A percentile compares a stretch with the other conserved stretches of the same genome.
Conservation (phyloP, 306 rosid genomes). For the Inga leiocalycina region DNA sequence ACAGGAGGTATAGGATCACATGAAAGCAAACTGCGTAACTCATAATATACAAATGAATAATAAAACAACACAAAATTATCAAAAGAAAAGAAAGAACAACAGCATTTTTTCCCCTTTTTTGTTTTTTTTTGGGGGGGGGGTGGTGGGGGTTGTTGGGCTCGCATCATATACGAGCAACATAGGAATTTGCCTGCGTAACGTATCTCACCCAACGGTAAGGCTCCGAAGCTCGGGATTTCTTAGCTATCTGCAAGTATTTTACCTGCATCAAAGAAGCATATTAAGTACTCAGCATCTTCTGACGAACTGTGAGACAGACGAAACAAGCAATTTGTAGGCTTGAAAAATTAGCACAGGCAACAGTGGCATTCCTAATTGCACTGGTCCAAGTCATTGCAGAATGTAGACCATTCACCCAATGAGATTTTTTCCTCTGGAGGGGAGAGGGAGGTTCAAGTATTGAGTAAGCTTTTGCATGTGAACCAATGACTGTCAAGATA, state of each 20-base stretch:
- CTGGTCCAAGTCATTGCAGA: not conserved
- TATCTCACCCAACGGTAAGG: slow-evolving; percentile 92
- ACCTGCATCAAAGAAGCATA: slow-evolving; percentile 61
- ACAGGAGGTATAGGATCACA: slow-evolving; percentile 1
- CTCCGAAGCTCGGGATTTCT: slow-evolving; percentile 67
- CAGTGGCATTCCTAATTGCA: slow-evolving; percentile 19
- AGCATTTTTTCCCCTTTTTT: not conserved
- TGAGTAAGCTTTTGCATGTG: not conserved
- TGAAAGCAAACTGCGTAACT: slow-evolving; percentile 26
- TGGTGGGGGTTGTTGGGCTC: too few species aligned
- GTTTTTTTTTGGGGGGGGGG: not conserved
- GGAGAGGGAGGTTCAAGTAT: not conserved
- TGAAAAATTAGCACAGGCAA: not conserved
- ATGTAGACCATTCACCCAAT: slow-evolving; percentile 11
- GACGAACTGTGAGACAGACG: not conserved
- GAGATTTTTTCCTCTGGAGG: not conserved
- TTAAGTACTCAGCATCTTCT: slow-evolving; percentile 10
- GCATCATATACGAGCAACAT: slow-evolving; percentile 74
- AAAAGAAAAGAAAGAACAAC: slow-evolving; percentile 22
- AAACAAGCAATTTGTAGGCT: not conserved
- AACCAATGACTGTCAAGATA: not conserved
- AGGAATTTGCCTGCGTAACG: slow-evolving; percentile 78
- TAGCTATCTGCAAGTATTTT: slow-evolving; percentile 84
- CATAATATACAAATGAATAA: slow-evolving; percentile 45
- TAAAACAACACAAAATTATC: slow-evolving; percentile 20